Conservation (phyloP, 1,284 basidiomycete species). For the Austroboletus niveus region DNA sequence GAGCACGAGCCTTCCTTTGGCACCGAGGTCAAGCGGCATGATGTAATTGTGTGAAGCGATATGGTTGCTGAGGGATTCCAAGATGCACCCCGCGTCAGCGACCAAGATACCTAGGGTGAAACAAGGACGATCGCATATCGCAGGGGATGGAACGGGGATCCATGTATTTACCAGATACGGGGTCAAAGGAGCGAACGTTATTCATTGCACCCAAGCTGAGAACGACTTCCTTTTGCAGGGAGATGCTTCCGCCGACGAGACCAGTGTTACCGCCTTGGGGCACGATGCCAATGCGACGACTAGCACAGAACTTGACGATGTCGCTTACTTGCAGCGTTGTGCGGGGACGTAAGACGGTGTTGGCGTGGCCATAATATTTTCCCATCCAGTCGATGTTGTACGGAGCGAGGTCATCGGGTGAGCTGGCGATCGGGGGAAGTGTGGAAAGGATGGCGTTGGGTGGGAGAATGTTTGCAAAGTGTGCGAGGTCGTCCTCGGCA, state of each 20-base stretch:
- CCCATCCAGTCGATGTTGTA: slow-evolving; percentile 99
- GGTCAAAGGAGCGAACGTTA: slow-evolving; percentile 88
- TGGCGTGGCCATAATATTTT: slow-evolving; percentile 85
- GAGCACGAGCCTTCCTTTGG: slow-evolving; percentile 83
- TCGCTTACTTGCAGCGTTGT: slow-evolving; percentile 86
- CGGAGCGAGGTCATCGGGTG: slow-evolving; percentile 67
- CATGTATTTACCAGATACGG: slow-evolving; percentile 69
- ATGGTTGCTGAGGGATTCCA: slow-evolving; percentile 89
- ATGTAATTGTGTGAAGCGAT: slow-evolving; percentile 90
- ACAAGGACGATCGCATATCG: slow-evolving; percentile 2
- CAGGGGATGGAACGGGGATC: slow-evolving; percentile 10
- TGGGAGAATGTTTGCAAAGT: slow-evolving; percentile 63
- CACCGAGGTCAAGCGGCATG: slow-evolving; percentile 97
- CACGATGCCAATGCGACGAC: slow-evolving; percentile 80
- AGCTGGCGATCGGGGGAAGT: slow-evolving; percentile 45
- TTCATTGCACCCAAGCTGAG: slow-evolving; percentile 84
- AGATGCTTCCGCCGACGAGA: slow-evolving; percentile 95
- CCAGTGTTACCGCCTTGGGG: slow-evolving; percentile 99
- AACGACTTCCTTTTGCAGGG: slow-evolving; percentile 87
- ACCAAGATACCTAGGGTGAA: slow-evolving; percentile 60
- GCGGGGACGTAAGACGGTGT: slow-evolving; percentile 88
- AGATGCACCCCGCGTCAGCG: slow-evolving; percentile 90
- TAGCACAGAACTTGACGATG: slow-evolving; percentile 84
- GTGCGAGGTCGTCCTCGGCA: slow-evolving; percentile 54
- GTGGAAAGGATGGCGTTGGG: slow-evolving; percentile 64